Evolutionary conservation across 306 rosid genomes (phyloP).

Genomic region (Fragaria vesca): DNA sequence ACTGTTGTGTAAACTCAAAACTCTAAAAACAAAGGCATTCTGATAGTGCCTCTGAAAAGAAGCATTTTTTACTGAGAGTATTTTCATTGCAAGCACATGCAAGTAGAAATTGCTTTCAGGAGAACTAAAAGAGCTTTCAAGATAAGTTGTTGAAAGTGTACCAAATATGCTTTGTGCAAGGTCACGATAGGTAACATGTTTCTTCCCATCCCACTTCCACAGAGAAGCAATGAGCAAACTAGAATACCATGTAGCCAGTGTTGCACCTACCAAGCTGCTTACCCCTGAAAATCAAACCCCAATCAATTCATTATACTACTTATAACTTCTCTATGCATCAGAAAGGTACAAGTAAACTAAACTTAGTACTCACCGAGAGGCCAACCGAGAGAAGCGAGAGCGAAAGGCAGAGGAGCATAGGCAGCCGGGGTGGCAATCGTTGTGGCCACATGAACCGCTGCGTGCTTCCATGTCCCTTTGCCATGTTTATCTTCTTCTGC

Average conservation of each 20-base stretch:
- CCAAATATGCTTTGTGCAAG: conserved; percentile 61
- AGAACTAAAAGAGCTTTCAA: too few relatives aligned
- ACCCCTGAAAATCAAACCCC: conserved; percentile 46
- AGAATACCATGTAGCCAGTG: conserved; percentile 77
- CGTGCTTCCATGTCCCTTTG: conserved; percentile 74
- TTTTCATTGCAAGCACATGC: background rate
- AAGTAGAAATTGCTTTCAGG: too few relatives aligned
- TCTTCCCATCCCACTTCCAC: conserved; percentile 80
- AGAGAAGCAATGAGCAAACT: conserved; percentile 69
- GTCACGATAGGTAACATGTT: conserved; percentile 61
- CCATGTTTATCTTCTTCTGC: conserved; percentile 4
- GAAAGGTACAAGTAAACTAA: background rate
- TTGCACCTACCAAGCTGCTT: conserved; percentile 58
- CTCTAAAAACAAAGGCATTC: background rate
- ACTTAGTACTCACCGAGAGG: conserved; percentile 47
- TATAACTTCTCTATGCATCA: background rate
- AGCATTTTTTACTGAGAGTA: background rate
- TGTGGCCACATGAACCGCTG: conserved; percentile 73
- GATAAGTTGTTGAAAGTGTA: conserved; percentile 9
- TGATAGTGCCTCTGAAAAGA: background rate
- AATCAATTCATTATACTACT: background rate
- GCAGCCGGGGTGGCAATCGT: conserved; percentile 85
- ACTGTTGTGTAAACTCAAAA: background rate
- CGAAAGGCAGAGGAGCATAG: conserved; percentile 75
- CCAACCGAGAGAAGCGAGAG: conserved; percentile 83